Conservation (phyloP, 768 basidiomycete genomes). For the Boletus vinaceobasis region DNA sequence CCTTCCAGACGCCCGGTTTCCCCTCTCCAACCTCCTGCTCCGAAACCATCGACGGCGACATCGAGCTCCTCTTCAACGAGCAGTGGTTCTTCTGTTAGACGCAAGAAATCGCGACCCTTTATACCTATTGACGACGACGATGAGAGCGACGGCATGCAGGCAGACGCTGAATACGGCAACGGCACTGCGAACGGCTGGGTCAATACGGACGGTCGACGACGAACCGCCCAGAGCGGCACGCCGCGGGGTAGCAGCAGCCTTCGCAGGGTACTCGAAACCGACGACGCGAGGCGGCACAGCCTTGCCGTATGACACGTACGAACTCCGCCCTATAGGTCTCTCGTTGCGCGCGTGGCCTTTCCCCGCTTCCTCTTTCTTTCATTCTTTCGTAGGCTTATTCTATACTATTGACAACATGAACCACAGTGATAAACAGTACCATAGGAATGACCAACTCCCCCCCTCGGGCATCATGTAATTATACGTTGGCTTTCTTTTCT, state of each 20-base stretch:
- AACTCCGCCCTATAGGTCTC: slow-evolving; percentile 10
- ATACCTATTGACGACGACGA: slow-evolving; percentile 46
- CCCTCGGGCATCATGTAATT: slow-evolving; percentile 25
- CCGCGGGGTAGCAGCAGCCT: slow-evolving; percentile 24
- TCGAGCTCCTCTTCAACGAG: slow-evolving; percentile 31
- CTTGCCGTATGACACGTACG: slow-evolving; percentile 52
- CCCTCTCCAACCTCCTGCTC: slow-evolving; percentile 30
- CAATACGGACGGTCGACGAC: slow-evolving; percentile 56
- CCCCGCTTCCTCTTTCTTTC: background rate
- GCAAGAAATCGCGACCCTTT: slow-evolving; percentile 54
- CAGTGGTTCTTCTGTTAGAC: slow-evolving; percentile 34
- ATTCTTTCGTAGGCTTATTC: slow-evolving; percentile 32
- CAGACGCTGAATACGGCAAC: slow-evolving; percentile 61
- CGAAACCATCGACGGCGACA: slow-evolving; percentile 36
- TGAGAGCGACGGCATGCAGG: slow-evolving; percentile 68
- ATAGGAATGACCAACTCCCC: slow-evolving; percentile 23
- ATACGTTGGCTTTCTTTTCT: slow-evolving; percentile 11
- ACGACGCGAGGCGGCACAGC: slow-evolving; percentile 63
- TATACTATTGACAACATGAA: slow-evolving; percentile 33
- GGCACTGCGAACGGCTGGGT: slow-evolving; percentile 44
- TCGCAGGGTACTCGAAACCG: slow-evolving; percentile 37
- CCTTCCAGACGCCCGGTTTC: slow-evolving; percentile 33
- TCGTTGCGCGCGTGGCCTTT: slow-evolving; percentile 20
- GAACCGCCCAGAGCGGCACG: slow-evolving; percentile 29
- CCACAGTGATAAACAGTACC: slow-evolving; percentile 14